Percentiles rank a stretch among this genome's conserved stretches.
phyloP scores from a whole-genome alignment of 768 basidiomycete species.

The Suillus clintonianus region DNA sequence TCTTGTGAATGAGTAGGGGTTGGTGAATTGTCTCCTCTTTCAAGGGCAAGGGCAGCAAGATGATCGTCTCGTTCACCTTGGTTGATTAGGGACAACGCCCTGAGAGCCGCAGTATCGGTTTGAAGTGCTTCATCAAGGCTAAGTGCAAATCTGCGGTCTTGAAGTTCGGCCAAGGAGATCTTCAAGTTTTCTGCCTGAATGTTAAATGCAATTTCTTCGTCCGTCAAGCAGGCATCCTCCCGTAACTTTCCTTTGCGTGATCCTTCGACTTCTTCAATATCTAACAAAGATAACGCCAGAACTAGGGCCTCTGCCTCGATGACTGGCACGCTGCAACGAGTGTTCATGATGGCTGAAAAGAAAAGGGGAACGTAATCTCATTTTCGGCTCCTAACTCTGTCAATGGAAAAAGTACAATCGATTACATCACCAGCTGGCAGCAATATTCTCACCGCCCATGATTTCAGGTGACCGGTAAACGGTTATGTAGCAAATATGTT shows the following conservation, averaged over 20 bases:
- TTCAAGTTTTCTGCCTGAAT: constrained; percentile 40
- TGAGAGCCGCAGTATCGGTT: constrained; percentile 34
- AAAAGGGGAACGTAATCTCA: background rate
- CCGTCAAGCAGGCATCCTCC: constrained; percentile 32
- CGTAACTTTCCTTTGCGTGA: constrained; percentile 40
- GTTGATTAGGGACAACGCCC: constrained; percentile 34
- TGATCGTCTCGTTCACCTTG: constrained; percentile 44
- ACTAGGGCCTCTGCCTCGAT: constrained; percentile 40
- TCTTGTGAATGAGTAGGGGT: constrained; percentile 17
- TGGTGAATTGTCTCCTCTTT: constrained; percentile 26
- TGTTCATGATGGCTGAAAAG: background rate
- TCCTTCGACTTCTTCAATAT: constrained; percentile 39
- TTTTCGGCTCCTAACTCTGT: background rate
- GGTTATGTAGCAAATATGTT: background rate
- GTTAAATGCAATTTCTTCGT: constrained; percentile 48
- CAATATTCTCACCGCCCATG: background rate
- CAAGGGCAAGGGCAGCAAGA: constrained; percentile 39
- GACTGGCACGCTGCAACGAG: constrained; percentile 22
- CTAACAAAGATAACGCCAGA: constrained; percentile 42
- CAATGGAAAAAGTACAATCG: too few species aligned
- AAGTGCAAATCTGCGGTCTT: constrained; percentile 42
- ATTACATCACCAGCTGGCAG: background rate
- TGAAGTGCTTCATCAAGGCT: constrained; percentile 45
- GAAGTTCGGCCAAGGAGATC: constrained; percentile 28
- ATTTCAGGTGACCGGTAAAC: background rate